These are phyloP conservation scores for Oryza glaberrima DNA, from an alignment of 176 grass and related monocot species.

Conservation along the genomic window DNA sequence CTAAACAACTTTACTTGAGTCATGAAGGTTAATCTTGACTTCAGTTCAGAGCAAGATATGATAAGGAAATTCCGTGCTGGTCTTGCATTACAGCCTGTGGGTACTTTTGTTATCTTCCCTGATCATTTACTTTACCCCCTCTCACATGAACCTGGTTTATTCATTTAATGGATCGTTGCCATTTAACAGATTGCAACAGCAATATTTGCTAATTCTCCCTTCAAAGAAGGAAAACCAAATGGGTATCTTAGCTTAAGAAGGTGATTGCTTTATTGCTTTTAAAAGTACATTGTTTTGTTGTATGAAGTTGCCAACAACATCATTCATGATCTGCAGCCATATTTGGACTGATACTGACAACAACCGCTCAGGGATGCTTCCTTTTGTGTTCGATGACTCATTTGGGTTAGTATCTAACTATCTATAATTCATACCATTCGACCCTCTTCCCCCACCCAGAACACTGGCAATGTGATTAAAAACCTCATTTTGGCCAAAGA, in stretches of 20 bases:
- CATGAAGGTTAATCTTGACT: conserved; percentile 96
- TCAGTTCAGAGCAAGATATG: conserved; percentile 98
- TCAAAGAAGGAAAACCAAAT: conserved; percentile 99
- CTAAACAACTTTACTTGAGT: conserved; percentile 17
- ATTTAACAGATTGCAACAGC: conserved; percentile 90
- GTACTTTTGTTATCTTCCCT: conserved; percentile 52
- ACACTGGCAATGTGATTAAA: conserved; percentile 15
- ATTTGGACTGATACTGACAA: conserved; percentile 99
- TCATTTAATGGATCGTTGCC: conserved; percentile 65
- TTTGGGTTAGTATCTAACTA: conserved; percentile 71
- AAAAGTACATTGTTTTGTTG: not conserved
- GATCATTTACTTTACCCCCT: conserved; percentile 23
- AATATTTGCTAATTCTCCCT: conserved; percentile 99
- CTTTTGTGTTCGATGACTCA: conserved; percentile 86
- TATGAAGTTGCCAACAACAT: conserved; percentile 33
- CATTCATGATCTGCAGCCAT: conserved; percentile 63
- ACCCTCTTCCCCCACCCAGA: not conserved
- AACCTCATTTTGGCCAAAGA: conserved; percentile 5
- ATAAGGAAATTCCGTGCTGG: conserved; percentile 86
- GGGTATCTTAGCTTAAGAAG: conserved; percentile 97
- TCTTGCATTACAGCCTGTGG: conserved; percentile 91
- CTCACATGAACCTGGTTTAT: conserved; percentile 18
- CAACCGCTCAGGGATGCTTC: conserved; percentile 96
- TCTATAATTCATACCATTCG: not conserved
- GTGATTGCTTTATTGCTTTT: conserved; percentile 40